Evolutionary conservation across 2,329 filamentous ascomycete genomes (phyloP), one percentile per base, ranked within the genome.

Genomic region (Colletotrichum truncatum): DNA sequence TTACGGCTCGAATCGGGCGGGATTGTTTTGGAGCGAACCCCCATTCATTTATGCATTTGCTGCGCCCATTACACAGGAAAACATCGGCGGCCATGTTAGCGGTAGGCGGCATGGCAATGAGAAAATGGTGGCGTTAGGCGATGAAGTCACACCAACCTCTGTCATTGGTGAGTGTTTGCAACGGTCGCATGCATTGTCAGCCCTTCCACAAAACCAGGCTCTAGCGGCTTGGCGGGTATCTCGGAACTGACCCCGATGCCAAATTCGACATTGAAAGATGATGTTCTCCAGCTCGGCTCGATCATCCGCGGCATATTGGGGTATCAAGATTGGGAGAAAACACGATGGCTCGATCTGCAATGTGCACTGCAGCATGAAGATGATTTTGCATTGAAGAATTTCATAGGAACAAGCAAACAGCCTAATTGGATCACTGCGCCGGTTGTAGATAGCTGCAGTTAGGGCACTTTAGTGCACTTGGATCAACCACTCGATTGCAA

Each of bases 111-210:
- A 43, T 12, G n/a, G 39, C 32, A 38, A 21, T n/a, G 39, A 39
- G 25, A 54, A 23, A 12, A 43, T n/a, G 23, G 56, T 65, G 49
- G 62, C 56, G 48, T 46, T 28, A 34, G 62, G 56, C 48, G 32
- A 49, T 65, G 32, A 49, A 61, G 41, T 55, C 56, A 65, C 32
- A 25, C 38, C 25, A 5, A 18, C 4, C 10, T 25, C 11, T 14
- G 10, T 23, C 30, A 62, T 65, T 62, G 56, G 62, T 23, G 41
- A 41, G 23, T 21, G 48, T 14, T 8, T 23, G 25, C 25, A 36
- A 34, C 45, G 12, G 16, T 14, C 41, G 56, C 39, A 54, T 41
- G 25, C 23, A 4, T 16, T 32, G 43, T 30, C 25, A 34, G n/a
- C 28, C 25, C n/a, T 18, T 5, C 16, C 32, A 54, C 25, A 39